phyloP scores from a whole-genome alignment of 352 stramenopile species.

The Pythium guiyangense region DNA sequence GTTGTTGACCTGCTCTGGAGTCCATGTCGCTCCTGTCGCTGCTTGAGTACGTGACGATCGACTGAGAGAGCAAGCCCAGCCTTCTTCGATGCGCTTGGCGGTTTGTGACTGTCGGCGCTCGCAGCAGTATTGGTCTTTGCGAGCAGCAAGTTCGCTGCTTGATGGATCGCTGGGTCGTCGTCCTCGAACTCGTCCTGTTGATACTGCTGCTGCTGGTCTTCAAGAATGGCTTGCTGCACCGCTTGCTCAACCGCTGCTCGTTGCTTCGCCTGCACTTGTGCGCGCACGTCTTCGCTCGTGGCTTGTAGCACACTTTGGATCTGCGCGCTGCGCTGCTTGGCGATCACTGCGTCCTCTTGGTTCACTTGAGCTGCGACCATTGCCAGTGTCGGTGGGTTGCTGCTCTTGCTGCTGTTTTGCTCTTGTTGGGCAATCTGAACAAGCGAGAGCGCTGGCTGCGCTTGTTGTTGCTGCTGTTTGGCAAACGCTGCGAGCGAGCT shows the following conservation, averaged over 20 bases:
- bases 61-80: conserved; percentile 10
- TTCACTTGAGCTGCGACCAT: conserved; percentile 30
- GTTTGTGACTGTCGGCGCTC: background rate
- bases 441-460: conserved; percentile 8
- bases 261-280: conserved; percentile 19
- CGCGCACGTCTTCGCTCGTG: conserved; percentile 22
- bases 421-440: conserved; percentile 17
- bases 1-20: conserved; percentile 20
- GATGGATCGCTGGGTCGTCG: conserved; percentile 18
- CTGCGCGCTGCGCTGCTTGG: conserved; percentile 13
- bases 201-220: conserved; percentile 35
- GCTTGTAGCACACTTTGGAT: conserved; percentile 23
- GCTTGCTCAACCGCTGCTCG: conserved; percentile 21
- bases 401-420: conserved; percentile 9
- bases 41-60: conserved; percentile 32
- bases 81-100: background rate
- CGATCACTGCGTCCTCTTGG: conserved; percentile 20
- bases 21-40: conserved; percentile 16
- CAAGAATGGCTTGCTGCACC: conserved; percentile 27
- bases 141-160: conserved; percentile 4
- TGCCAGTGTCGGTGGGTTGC: conserved; percentile 12
- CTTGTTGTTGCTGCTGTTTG: conserved; percentile 18
- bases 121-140: background rate
- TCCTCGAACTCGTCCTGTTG: conserved; percentile 47
- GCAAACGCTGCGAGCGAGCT: conserved; percentile 27